Conservation (phyloP, 2,329 filamentous ascomycete species). For the Colletotrichum tamarilloi region DNA sequence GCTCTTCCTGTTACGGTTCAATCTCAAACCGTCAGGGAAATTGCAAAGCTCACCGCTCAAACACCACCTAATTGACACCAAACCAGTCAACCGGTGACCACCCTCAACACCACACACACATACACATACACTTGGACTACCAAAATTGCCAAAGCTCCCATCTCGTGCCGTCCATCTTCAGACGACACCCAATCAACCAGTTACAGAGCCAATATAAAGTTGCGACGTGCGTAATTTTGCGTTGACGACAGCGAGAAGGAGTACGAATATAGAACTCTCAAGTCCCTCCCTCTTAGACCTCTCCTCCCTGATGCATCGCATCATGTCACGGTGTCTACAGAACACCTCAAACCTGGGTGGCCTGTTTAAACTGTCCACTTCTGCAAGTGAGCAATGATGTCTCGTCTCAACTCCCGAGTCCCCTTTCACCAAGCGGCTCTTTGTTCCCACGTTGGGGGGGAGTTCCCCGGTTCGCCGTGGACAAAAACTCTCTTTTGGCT, state of each 20-base stretch:
- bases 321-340: not conserved
- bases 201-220: constrained; percentile 10
- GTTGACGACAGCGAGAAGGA: constrained; percentile 20
- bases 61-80: not conserved
- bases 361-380: not conserved
- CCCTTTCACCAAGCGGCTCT: not conserved
- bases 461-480: not conserved
- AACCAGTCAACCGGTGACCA: not conserved
- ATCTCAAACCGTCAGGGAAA: constrained; percentile 33
- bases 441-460: not conserved
- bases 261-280: not conserved
- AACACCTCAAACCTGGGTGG: not conserved
- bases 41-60: constrained; percentile 32
- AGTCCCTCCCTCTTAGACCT: not conserved
- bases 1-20: constrained; percentile 24
- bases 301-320: not conserved
- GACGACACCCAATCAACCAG: constrained; percentile 24
- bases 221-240: constrained; percentile 14
- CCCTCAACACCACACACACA: not conserved
- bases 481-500: not conserved
- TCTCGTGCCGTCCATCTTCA: not conserved
- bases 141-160: not conserved
- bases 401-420: constrained; percentile 4
- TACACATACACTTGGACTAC: not conserved
- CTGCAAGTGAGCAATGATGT: not conserved